phyloP scores from a whole-genome alignment of 2,329 filamentous ascomycete genomes.

The Trichoderma guizhouense region DNA sequence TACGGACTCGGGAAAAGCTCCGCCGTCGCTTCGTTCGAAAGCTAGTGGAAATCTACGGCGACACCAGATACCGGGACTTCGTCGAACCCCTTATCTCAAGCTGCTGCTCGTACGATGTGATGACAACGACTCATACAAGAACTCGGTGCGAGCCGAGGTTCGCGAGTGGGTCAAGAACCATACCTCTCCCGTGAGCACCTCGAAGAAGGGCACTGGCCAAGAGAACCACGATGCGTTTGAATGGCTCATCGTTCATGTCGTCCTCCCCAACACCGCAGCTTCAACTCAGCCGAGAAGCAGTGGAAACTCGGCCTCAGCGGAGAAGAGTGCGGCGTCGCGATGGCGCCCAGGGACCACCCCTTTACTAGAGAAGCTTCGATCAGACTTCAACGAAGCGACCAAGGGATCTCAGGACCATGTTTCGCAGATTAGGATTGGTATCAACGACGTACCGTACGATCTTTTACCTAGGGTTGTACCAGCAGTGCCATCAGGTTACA shows the following conservation, averaged over 20 bases:
- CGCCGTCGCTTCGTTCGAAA: conserved; percentile 31
- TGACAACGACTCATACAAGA: conserved; percentile 92
- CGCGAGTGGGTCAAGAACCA: conserved; percentile 88
- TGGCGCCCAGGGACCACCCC: conserved; percentile 80
- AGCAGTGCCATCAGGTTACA: conserved; percentile 60
- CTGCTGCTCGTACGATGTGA: conserved; percentile 87
- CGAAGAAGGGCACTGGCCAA: conserved; percentile 59
- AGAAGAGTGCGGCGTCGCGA: conserved; percentile 66
- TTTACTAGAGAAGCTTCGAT: conserved; percentile 81
- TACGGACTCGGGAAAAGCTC: conserved; percentile 27
- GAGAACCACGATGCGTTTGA: conserved; percentile 97
- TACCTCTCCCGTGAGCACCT: conserved; percentile 56
- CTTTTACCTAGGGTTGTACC: conserved; percentile 60
- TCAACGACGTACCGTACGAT: conserved; percentile 66
- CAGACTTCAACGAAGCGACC: conserved; percentile 76
- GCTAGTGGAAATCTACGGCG: conserved; percentile 52
- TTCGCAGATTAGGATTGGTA: conserved; percentile 76
- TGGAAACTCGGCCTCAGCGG: conserved; percentile 53
- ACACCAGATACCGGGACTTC: conserved; percentile 91
- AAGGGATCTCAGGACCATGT: conserved; percentile 75
- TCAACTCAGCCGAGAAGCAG: conserved; percentile 71
- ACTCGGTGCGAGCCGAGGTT: conserved; percentile 70
- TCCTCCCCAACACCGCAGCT: conserved; percentile 79
- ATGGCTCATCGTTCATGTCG: conserved; percentile 91
- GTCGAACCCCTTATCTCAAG: conserved; percentile 91